Evolutionary conservation across 352 stramenopile species (phyloP), one percentile per base, ranked within the genome.

Genomic region (Globisporangium heterothallicum): DNA sequence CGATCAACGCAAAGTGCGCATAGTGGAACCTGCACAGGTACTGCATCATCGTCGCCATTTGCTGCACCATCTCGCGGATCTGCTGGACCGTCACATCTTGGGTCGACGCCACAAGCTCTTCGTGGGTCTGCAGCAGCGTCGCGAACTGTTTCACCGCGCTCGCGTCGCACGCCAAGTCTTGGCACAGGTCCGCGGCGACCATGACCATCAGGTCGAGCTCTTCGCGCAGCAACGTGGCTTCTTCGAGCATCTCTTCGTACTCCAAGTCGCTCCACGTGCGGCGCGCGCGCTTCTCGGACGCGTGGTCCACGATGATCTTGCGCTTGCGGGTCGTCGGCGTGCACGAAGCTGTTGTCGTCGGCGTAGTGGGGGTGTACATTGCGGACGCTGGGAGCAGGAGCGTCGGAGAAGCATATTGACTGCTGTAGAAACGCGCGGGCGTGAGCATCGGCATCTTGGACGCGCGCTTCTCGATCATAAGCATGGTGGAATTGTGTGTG

Each of bases 1-100:
- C 78, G 32, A 89, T 56, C 29, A 87, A 55, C 14, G 72, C 66
- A 49, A 87, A 89, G 64, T 87, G 72, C 29, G 71, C 59, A 66
- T 80, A 82, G 60, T 89, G 78, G 42, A 62, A 57, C 24, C 65
- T 64, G 52, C 76, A 89, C 18, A 89, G 58, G 49, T 82, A 80
- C 66, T 89, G 74, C 70, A 84, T 86, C 74, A 87, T 87, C 10
- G 51, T 34, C 34, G 83, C 60, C 78, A 89, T 86, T 54, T 80
- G 70, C 58, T 80, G 72, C 48, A 72, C 83, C 62, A 85, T 82
- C 24, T 69, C 70, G 32, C 75, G 74, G 30, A 89, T 73, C 57
- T 85, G 70, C 3, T 50, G 61, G 32, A 76, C 68, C 8, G 75
- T 85, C 34, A 86, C 62, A 40, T 76, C 54, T 47, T 83, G 53